phyloP scores from a whole-genome alignment of 1,139 yeast genomes.

The Saccharomyces hybrid region DNA sequence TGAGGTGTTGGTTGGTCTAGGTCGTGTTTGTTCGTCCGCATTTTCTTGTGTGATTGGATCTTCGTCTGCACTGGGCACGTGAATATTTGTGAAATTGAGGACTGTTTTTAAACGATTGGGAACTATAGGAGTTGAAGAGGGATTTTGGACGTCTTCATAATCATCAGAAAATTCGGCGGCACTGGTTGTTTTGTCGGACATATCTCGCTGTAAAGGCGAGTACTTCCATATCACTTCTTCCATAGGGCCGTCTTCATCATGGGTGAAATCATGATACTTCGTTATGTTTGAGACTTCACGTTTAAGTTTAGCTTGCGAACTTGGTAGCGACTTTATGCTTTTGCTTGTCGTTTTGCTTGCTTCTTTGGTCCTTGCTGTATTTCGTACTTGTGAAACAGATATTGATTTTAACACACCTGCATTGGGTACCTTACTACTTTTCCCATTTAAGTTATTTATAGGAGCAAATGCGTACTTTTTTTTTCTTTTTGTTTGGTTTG shows the following conservation, averaged over 20 bases:
- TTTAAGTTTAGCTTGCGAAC: not conserved
- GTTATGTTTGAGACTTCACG: not conserved
- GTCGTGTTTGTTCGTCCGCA: conserved; percentile 1
- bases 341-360: conserved; percentile 2
- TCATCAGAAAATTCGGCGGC: conserved; percentile 15
- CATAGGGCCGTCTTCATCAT: conserved; percentile 17
- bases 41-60: not conserved
- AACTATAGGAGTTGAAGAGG: conserved; percentile 29
- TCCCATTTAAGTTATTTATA: conserved; percentile 18
- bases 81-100: conserved; percentile 20
- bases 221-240: conserved; percentile 31
- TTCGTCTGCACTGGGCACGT: conserved; percentile 2
- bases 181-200: conserved; percentile 12
- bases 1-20: not conserved
- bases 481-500: conserved; percentile 9
- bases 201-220: conserved; percentile 19
- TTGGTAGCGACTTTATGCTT: not conserved
- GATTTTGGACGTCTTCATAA: conserved; percentile 11
- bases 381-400: conserved; percentile 28
- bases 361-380: conserved; percentile 13
- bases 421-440: conserved; percentile 6
- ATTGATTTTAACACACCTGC: conserved; percentile 20
- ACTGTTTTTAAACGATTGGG: conserved; percentile 23
- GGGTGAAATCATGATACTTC: not conserved
- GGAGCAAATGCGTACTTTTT: conserved; percentile 28